Conservation (phyloP, 129 eudicot species). For the Tagetes patula region DNA sequence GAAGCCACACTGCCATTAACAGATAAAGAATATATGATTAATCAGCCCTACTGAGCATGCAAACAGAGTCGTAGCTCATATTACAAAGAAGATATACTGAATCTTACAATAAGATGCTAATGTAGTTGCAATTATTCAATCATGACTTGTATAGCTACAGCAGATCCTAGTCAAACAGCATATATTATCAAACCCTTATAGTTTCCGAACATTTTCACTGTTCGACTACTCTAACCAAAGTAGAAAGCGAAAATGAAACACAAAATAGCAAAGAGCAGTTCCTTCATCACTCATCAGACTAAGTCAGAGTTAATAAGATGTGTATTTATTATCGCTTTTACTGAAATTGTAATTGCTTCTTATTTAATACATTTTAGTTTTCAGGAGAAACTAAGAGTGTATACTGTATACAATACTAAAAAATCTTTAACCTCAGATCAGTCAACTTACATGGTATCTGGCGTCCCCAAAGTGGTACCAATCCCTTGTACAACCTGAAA, state of each 20-base stretch:
- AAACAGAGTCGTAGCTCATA: not conserved
- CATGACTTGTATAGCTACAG: not conserved
- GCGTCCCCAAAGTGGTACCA: conserved; percentile 96
- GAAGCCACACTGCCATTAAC: not conserved
- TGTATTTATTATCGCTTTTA: too few relatives aligned
- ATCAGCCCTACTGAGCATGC: not conserved
- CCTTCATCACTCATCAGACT: too few relatives aligned
- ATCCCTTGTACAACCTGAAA: conserved; percentile 76
- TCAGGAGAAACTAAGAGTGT: not conserved
- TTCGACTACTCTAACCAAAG: too few relatives aligned
- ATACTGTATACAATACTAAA: not conserved
- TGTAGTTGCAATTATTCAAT: not conserved
- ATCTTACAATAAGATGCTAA: not conserved
- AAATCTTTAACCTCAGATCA: not conserved
- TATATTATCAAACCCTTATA: not conserved
- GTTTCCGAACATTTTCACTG: too few relatives aligned
- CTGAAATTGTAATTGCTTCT: too few relatives aligned
- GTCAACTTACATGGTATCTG: conserved; percentile 85
- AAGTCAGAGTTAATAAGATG: too few relatives aligned
- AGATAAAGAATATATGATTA: not conserved
- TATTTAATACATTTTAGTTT: not conserved
- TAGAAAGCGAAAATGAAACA: too few relatives aligned
- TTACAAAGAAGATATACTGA: too few relatives aligned
- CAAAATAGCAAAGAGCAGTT: too few relatives aligned
- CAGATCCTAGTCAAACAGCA: not conserved